phyloP scores from a whole-genome alignment of 768 basidiomycete species.

The Xerocomus spinulosus region DNA sequence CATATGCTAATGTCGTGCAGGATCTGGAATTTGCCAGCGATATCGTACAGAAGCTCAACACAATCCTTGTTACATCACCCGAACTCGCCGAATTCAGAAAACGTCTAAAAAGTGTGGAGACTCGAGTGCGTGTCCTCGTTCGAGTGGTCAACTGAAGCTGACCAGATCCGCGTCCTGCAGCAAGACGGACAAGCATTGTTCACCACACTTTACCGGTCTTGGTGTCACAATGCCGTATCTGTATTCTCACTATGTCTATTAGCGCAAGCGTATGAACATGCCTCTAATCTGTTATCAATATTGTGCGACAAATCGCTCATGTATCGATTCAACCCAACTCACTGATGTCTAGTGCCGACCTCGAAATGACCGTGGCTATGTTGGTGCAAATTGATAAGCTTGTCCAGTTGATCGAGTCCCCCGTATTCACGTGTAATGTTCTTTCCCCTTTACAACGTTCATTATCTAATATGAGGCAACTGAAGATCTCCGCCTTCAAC shows the following conservation, averaged over 20 bases:
- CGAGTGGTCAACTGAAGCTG: neutral
- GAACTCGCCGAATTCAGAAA: slow-evolving; percentile 94
- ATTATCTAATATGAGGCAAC: slow-evolving; percentile 1
- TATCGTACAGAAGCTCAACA: slow-evolving; percentile 95
- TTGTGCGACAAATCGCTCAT: slow-evolving; percentile 54
- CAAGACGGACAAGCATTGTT: slow-evolving; percentile 97
- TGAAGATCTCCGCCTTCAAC: slow-evolving; percentile 80
- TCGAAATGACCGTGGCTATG: slow-evolving; percentile 93
- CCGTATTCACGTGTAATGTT: slow-evolving; percentile 89
- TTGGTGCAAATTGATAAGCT: slow-evolving; percentile 96
- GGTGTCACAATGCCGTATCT: slow-evolving; percentile 98
- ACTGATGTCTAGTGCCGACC: slow-evolving; percentile 64
- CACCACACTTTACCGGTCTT: slow-evolving; percentile 89
- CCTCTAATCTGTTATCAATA: slow-evolving; percentile 90
- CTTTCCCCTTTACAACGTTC: neutral
- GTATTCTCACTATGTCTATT: slow-evolving; percentile 94
- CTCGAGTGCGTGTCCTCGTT: slow-evolving; percentile 54
- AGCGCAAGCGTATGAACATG: slow-evolving; percentile 98
- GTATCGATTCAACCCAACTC: neutral
- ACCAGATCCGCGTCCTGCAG: slow-evolving; percentile 27
- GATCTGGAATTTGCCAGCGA: slow-evolving; percentile 97
- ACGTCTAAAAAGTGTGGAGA: slow-evolving; percentile 88
- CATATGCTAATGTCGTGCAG: slow-evolving; percentile 34
- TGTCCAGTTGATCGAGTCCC: slow-evolving; percentile 96
- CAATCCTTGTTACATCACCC: slow-evolving; percentile 93